Evolutionary conservation across 2,329 filamentous ascomycete genomes (phyloP), one percentile per base, ranked within the genome.

Genomic region (Geosmithia putterillii): DNA sequence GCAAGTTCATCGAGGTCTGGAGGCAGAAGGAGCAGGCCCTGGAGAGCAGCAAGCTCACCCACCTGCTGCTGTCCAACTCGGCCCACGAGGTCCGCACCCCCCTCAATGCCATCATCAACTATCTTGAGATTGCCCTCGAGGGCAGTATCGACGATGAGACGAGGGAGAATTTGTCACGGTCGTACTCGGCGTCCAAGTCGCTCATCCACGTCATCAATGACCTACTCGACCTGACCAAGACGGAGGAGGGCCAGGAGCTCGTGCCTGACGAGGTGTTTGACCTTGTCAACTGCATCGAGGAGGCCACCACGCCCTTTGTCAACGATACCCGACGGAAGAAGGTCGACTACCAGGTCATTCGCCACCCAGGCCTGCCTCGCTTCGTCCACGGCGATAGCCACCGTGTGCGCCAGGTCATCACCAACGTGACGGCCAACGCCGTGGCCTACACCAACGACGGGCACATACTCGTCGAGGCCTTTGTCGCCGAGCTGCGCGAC

Each of bases 141-240:
- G 86, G 87, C 0, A 66, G 70, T 0, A 66, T 95, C 3, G 88
- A 94, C 49, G 67, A 76, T 15, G 88, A 94, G 55, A 94, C 86
- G 0, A 71, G 89, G 18, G 88, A 95, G 5, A 94, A 92, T 47
- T 66, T 95, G 6, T 74, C 83, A 1, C 83, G 80, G 51, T 94
- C 88, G 1, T 86, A 95, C 56, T 94, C 87, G 1, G 88, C 88
- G 4, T 95, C 88, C 0, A 94, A 94, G 55, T 94, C 87, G 0
- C 66, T 95, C 21, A 90, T 95, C 4, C 94, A 94, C 56, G 87
- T 94, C 9, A 95, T 95, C 63, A 95, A 95, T 50, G 88, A 95
- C 57, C 69, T 95, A 2, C 69, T 95, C 1, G 88, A 95, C 55
- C 66, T 95, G 23, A 94, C 89, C 1, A 92, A 94, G 55, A 83